These are phyloP conservation scores for Penicillium sp. DNA, from an alignment of 2,329 filamentous ascomycete genomes.

Conservation along the genomic window DNA sequence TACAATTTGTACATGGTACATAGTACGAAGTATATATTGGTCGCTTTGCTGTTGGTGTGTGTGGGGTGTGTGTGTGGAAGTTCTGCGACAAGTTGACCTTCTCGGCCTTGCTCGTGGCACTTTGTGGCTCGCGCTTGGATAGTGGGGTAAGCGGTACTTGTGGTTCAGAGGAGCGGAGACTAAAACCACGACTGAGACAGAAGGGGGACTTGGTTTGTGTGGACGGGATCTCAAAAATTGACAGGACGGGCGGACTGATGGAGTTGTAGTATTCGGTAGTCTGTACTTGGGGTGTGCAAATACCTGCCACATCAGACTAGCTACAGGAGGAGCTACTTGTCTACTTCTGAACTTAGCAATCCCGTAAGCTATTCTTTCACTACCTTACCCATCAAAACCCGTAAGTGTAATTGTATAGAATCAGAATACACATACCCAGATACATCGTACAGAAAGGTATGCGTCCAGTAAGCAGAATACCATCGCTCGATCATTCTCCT, in stretches of 20 bases:
- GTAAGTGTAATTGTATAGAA: background rate
- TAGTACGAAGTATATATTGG: background rate
- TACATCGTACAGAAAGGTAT: background rate
- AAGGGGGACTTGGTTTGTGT: background rate
- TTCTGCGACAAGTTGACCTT: background rate
- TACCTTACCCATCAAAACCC: background rate
- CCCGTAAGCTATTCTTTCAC: background rate
- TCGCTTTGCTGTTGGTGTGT: background rate
- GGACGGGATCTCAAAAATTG: background rate
- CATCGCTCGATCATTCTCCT: no score
- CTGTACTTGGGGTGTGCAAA: background rate
- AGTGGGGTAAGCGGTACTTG: slow-evolving; percentile 1
- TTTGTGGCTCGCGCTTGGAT: slow-evolving; percentile 9
- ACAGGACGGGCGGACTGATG: background rate
- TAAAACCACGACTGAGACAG: background rate
- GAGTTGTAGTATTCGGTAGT: background rate
- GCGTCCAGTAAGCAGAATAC: background rate
- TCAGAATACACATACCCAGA: background rate
- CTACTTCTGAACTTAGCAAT: background rate
- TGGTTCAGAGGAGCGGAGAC: background rate
- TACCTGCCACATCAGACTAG: slow-evolving; percentile 2
- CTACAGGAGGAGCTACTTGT: background rate
- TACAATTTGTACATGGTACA: background rate
- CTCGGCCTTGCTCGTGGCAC: slow-evolving; percentile 8
- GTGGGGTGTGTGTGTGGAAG: background rate